These are phyloP conservation scores for Backusella sp. DNA, from an alignment of 192 early-diverging fungal genomes.

Conservation along the genomic window DNA sequence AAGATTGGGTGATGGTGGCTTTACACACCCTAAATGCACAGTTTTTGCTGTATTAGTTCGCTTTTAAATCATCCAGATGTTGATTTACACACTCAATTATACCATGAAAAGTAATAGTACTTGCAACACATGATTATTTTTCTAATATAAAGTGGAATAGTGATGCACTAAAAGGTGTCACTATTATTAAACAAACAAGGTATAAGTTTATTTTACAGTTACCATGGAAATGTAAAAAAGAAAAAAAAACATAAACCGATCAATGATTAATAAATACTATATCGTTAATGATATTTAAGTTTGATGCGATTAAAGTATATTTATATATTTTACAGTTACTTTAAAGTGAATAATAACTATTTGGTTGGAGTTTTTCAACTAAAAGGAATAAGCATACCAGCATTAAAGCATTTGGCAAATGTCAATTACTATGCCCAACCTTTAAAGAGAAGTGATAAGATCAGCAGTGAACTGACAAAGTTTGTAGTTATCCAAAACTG, in stretches of 20 bases:
- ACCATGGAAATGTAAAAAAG: background rate
- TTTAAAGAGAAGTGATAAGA: background rate
- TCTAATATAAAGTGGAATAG: background rate
- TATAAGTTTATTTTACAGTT: background rate
- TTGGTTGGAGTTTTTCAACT: background rate
- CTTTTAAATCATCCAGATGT: background rate
- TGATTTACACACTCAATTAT: background rate
- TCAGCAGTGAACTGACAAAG: background rate
- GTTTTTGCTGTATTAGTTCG: background rate
- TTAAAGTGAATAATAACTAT: background rate
- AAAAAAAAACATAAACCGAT: background rate
- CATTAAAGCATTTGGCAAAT: too few relatives aligned
- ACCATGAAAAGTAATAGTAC: background rate
- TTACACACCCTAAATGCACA: background rate
- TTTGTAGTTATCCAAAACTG: background rate
- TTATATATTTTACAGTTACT: background rate
- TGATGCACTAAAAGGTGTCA: background rate
- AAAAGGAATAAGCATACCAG: background rate
- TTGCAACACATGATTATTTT: background rate
- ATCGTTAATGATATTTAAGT: background rate
- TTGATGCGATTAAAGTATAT: background rate
- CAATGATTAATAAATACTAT: background rate
- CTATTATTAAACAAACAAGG: background rate
- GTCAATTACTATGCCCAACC: too few relatives aligned
- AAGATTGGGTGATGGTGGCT: background rate